Base-by-base conservation (phyloP, 2,329 filamentous ascomycete species). In the Pyrenochaeta sp. region DNA sequence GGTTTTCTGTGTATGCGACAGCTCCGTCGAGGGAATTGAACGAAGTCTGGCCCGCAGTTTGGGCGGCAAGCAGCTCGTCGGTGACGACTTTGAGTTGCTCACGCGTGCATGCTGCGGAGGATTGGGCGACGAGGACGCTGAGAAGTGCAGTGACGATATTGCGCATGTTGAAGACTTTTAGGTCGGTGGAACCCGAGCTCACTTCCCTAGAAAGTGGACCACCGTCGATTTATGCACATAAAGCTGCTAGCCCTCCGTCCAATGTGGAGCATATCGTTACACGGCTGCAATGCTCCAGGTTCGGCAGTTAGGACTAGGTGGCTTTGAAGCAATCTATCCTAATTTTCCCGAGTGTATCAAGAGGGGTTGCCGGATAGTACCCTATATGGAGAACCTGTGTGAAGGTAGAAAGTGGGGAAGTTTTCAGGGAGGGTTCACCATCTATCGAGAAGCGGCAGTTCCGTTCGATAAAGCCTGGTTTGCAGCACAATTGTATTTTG, bases 1-100 rank as follows among this genome's bases (percentile, higher is more conserved):
- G 58, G 34, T 67, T 67, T 27, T 67, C 55, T 18, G 51, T 60
- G 44, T 63, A 61, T 34, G 48, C 35, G 7, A 59, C 52, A 7
- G 45, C 54, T 29, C 26, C 38, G 19, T 45, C 44, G 35, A 65
- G 57, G 18, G 57, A 55, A 19, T 37, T 19, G 43, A 56, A 53
- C 8, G 27, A 31, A n/a, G 51, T 15, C 22, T 55, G 56, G 15
- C 63, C 63, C 1, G 51, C 41, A 17, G 53, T 56, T 48, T 65
- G 61, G 3, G 61, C 58, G 9, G 39, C 34, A 21, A 55, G 36
- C n/a, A 59, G 40, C 7, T 58, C 49, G 11, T 45, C 45, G 15
- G 61, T 62, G n/a, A 55, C 35, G 13, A 48, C 42, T 30, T 49
- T 50, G 27, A 66, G 55, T 28, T 32, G 26, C 7, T 53, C 52